Percentiles rank a stretch among this genome's conserved stretches.
phyloP scores from a whole-genome alignment of 1,284 basidiomycete genomes.

The Thelephora terrestris region DNA sequence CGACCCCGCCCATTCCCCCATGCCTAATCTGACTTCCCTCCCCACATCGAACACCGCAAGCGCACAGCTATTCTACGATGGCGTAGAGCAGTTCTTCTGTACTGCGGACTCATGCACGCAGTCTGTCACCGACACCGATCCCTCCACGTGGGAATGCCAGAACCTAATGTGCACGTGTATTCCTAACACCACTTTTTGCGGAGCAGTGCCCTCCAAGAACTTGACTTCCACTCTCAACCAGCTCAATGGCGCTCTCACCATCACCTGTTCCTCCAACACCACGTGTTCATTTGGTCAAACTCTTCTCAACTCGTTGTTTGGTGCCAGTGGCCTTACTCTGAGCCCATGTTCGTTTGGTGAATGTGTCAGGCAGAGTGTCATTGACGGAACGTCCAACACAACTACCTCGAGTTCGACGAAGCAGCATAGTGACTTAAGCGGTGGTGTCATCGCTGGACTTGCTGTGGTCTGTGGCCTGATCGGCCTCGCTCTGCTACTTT shows the following conservation, averaged over 20 bases:
- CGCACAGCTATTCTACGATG: slow-evolving; percentile 77
- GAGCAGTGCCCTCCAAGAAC: slow-evolving; percentile 35
- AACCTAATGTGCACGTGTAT: slow-evolving; percentile 69
- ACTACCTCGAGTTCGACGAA: slow-evolving; percentile 13
- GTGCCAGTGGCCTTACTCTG: slow-evolving; percentile 57
- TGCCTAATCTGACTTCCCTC: slow-evolving; percentile 54
- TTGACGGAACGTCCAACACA: slow-evolving; percentile 40
- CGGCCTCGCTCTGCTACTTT: slow-evolving; percentile 42
- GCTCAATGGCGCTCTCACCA: slow-evolving; percentile 49
- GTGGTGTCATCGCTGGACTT: slow-evolving; percentile 81
- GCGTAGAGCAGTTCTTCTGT: slow-evolving; percentile 81
- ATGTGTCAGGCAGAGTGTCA: slow-evolving; percentile 71
- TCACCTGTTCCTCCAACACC: slow-evolving; percentile 53
- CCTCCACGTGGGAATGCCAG: slow-evolving; percentile 55
- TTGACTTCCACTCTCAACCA: slow-evolving; percentile 49
- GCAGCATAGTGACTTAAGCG: slow-evolving; percentile 39
- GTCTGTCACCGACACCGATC: slow-evolving; percentile 27
- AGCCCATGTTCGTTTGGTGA: slow-evolving; percentile 75
- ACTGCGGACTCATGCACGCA: slow-evolving; percentile 62
- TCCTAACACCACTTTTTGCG: slow-evolving; percentile 64
- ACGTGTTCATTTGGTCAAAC: slow-evolving; percentile 72
- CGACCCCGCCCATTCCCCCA: slow-evolving; percentile 54
- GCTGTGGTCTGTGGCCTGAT: slow-evolving; percentile 69
- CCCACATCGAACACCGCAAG: slow-evolving; percentile 46
- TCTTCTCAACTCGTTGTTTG: slow-evolving; percentile 60